Evolutionary conservation across 352 stramenopile species (phyloP).

Genomic region (Phytophthora macrochlamydospora): DNA sequence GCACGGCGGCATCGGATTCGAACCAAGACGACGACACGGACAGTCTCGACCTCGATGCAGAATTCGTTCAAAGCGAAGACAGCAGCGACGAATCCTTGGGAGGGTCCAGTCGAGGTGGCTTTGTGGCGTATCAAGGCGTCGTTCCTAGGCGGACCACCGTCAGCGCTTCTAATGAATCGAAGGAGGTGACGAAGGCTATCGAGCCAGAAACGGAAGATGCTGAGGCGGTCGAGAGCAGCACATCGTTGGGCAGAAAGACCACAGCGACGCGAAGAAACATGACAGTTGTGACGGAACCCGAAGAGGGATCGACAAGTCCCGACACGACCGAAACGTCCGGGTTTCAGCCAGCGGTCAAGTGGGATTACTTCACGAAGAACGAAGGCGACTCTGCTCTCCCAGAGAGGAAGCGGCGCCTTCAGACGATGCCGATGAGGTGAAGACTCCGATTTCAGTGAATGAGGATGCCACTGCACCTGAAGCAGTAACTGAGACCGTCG

Average conservation of each 20-base stretch:
- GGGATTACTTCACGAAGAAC: slow-evolving; percentile 14
- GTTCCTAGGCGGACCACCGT: slow-evolving; percentile 8
- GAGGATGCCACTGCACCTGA: not conserved
- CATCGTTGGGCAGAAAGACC: too few species aligned
- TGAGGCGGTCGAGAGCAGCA: too few species aligned
- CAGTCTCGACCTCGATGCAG: slow-evolving; percentile 18
- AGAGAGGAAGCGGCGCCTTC: not conserved
- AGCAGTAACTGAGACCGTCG: not conserved
- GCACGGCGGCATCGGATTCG: slow-evolving; percentile 19
- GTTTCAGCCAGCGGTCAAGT: not conserved
- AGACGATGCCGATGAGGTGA: not conserved
- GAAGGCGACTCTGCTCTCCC: not conserved
- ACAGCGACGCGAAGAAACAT: not conserved
- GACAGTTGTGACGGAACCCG: slow-evolving; percentile 6
- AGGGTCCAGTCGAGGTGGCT: slow-evolving; percentile 10
- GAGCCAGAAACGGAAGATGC: slow-evolving; percentile 3
- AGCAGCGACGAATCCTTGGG: slow-evolving; percentile 24
- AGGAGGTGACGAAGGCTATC: not conserved
- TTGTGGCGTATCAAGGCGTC: slow-evolving; percentile 9
- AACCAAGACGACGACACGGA: slow-evolving; percentile 13
- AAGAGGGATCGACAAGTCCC: slow-evolving; percentile 3
- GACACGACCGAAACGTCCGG: not conserved
- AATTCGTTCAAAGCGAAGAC: slow-evolving; percentile 25
- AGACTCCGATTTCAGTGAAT: slow-evolving; percentile 6
- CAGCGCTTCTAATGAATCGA: slow-evolving; percentile 2